Evolutionary conservation across 2,329 filamentous ascomycete species (phyloP), one percentile per base, ranked within the genome.

Genomic region (Torrubiella hemipterigena): DNA sequence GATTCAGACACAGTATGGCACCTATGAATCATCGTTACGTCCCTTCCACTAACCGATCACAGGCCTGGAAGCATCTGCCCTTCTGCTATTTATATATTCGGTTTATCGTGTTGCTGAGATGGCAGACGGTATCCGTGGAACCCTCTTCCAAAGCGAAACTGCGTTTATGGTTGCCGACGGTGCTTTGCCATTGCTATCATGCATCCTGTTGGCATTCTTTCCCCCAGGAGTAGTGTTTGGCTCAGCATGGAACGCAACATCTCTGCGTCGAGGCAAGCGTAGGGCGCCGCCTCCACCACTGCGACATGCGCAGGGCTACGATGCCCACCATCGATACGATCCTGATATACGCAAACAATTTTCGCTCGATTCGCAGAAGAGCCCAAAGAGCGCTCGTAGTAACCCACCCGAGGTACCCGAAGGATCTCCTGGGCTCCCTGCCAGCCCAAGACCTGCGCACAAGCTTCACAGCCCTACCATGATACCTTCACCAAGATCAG

Each of bases 1-100:
- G 47, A 4, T 66, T 65, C 25, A 45, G 69, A 4, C 40, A 60
- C 31, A 53, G 67, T 70, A 54, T 38, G 22, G 56, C 45, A 6
- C 5, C 10, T 10, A 27, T 7, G 9, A 3, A 24, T 23, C 18
- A 7, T 9, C 12, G 25, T 16, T 21, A 6, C 21, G 12, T 7
- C 13, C 16, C 13, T 20, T 3, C 12, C 18, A 14, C 18, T 31
- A 2, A 16, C 5, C 17, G 17, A 14, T 7, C 25, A 8, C 19
- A 65, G 62, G 47, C 21, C 42, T 57, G 28, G 58, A 65, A 34
- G 18, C 51, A 5, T 46, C 56, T 8, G 46, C 52, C 1, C 34
- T 42, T 5, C 45, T 65, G 18, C 47, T 67, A 16, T 41, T 65
- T 11, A 40, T 49, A 18, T 52, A 63, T 43, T 54, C 64, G 32